phyloP scores from a whole-genome alignment of 495 filamentous ascomycete genomes.

The Entonaema liquescens region DNA sequence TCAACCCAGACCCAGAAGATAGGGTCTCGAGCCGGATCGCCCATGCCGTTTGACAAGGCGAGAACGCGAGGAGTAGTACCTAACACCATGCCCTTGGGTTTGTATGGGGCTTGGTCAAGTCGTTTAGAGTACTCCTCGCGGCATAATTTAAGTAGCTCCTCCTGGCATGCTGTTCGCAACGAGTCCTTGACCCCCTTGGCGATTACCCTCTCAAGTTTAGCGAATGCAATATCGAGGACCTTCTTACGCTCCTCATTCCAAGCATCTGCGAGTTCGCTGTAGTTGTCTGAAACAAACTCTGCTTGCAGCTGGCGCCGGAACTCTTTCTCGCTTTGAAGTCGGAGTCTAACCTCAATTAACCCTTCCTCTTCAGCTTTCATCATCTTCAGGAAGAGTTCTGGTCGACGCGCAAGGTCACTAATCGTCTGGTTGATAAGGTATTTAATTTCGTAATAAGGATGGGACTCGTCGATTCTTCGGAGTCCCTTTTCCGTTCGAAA shows the following conservation, averaged over 20 bases:
- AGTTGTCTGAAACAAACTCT: constrained; percentile 92
- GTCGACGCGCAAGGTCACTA: constrained; percentile 77
- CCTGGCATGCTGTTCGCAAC: constrained; percentile 89
- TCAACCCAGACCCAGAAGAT: constrained; percentile 92
- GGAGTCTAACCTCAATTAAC: constrained; percentile 81
- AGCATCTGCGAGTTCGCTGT: constrained; percentile 91
- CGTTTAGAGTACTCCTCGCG: constrained; percentile 85
- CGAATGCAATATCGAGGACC: constrained; percentile 80
- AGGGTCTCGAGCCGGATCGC: constrained; percentile 75
- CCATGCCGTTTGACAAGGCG: constrained; percentile 82
- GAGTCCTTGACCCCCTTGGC: constrained; percentile 92
- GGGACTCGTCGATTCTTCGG: constrained; percentile 92
- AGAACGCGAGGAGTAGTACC: constrained; percentile 90
- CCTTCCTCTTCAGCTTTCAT: constrained; percentile 95
- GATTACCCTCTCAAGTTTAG: constrained; percentile 83
- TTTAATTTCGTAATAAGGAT: constrained; percentile 97
- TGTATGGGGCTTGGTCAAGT: constrained; percentile 94
- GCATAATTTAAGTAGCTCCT: constrained; percentile 80
- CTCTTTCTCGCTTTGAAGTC: constrained; percentile 74
- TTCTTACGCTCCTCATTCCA: constrained; percentile 91
- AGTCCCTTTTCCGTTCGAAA: constrained; percentile 92
- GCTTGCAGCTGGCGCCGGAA: constrained; percentile 77
- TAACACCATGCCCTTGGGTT: constrained; percentile 90
- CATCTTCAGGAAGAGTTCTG: constrained; percentile 93
- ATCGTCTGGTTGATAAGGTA: constrained; percentile 90